Evolutionary conservation across 129 eudicot genomes (phyloP), one percentile per base, ranked within the genome.

Genomic region (Solidago caesia): DNA sequence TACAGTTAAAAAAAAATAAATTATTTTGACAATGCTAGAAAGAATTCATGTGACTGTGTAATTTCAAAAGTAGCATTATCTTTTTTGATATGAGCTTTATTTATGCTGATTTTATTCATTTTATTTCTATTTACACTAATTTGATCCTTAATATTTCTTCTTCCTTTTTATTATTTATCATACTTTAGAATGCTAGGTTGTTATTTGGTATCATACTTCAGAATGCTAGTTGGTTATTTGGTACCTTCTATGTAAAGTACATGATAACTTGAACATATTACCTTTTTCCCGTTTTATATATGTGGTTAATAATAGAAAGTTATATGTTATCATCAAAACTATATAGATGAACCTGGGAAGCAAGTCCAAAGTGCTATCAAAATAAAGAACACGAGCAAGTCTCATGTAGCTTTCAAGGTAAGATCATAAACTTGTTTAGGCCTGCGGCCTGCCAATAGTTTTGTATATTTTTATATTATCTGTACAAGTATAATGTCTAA

Each of bases 401-500:
- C 98, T 73, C 96, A 87, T 82, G 98, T 93, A 79, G 98, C 98
- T 69, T 93, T 93, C 85, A 93, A 93, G 98, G 98, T 93, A 84
- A 68, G 72, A 41, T 11, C 45, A 64, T 51, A 49, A 42, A 21
- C 25, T 78, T 51, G 61, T 39, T 56, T 76, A 56, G 7, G 33
- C 42, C 42, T 71, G 72, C 48, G 7, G 33, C 42, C 42, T 71
- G 72, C 48, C 44, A 42, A 14, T 51, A 44, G 16, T 52, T 62
- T 25, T 52, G 6, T 25, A 41, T 63, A 71, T 27, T 69, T 13
- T 71, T 62, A 44, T 60, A 48, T 47, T 39, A 33, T 33, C 39
- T 9, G 25, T 6, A 42, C 53, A 77, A 48, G 15, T 21, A 52
- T 67, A 61, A 25, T 61, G 45, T 70, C 26, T 46, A 63, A 57